Conservation (phyloP, 1,139 yeast species). For the Cylindricascospora bacillispora region DNA sequence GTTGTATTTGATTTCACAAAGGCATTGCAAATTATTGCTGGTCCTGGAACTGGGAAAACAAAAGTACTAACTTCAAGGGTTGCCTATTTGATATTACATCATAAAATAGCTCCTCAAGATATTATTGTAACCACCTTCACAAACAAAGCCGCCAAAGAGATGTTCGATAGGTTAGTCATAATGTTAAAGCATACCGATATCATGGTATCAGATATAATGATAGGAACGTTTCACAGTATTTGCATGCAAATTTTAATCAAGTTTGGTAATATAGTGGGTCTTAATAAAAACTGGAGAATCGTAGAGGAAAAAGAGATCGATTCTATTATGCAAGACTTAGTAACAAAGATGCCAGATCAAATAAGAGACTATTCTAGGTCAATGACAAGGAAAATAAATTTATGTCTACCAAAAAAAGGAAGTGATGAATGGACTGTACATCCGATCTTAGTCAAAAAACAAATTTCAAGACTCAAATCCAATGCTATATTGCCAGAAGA, state of each 20-base stretch:
- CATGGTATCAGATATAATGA: conserved; percentile 33
- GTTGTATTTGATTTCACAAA: conserved; percentile 40
- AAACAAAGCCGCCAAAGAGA: conserved; percentile 78
- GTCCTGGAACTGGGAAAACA: conserved; percentile 88
- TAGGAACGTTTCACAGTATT: conserved; percentile 83
- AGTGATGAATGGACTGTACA: conserved; percentile 22
- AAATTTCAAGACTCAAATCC: conserved; percentile 44
- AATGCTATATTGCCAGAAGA: conserved; percentile 32
- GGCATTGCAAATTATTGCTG: conserved; percentile 71
- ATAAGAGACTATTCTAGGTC: conserved; percentile 23
- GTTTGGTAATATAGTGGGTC: conserved; percentile 42
- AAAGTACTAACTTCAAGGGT: conserved; percentile 70
- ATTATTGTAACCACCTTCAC: conserved; percentile 85
- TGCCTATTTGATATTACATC: conserved; percentile 47
- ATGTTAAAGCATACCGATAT: conserved; percentile 33
- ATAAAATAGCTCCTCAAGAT: conserved; percentile 41
- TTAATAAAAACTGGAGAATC: conserved; percentile 36
- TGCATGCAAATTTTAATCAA: conserved; percentile 48
- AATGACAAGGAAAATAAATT: conserved; percentile 18
- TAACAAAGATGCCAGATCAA: conserved; percentile 28
- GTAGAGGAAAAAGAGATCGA: conserved; percentile 57
- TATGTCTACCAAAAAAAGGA: conserved; percentile 17
- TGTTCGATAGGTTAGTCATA: conserved; percentile 44
- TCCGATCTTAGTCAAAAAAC: conserved; percentile 29
- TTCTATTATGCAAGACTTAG: conserved; percentile 35